Evolutionary conservation across 257 asterid genomes (phyloP).

Genomic region (Mentha longifolia): DNA sequence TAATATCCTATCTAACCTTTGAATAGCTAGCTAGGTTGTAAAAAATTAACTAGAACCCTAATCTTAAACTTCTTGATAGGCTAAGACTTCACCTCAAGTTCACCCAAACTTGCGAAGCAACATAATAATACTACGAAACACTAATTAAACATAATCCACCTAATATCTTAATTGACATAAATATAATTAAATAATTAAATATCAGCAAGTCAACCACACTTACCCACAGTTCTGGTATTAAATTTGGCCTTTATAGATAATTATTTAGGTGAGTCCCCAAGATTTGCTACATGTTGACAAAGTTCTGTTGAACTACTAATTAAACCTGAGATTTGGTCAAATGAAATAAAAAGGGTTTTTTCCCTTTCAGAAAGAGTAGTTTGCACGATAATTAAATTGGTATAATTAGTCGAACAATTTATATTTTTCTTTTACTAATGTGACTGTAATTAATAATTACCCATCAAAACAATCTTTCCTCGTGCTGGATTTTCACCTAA

Average conservation of each 20-base stretch:
- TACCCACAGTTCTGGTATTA: not conserved
- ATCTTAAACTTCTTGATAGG: too few relatives aligned
- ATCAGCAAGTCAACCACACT: constrained; percentile 29
- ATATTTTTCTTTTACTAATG: not conserved
- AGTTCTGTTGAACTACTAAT: constrained; percentile 42
- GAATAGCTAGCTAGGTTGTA: too few relatives aligned
- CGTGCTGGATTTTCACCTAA: constrained; percentile 51
- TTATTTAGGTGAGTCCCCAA: constrained; percentile 17
- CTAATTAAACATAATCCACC: too few relatives aligned
- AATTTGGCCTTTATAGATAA: constrained; percentile 28
- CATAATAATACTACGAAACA: too few relatives aligned
- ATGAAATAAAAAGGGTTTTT: not conserved
- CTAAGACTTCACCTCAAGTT: too few relatives aligned
- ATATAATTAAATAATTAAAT: too few relatives aligned
- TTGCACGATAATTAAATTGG: constrained; percentile 36
- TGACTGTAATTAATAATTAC: constrained; percentile 36
- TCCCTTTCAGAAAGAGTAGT: constrained; percentile 46
- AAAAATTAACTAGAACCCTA: too few relatives aligned
- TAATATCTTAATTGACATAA: too few relatives aligned
- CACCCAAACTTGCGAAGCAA: too few relatives aligned
- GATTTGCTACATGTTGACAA: constrained; percentile 28
- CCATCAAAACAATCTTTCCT: constrained; percentile 29
- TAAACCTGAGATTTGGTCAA: constrained; percentile 35
- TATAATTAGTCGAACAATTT: constrained; percentile 42
- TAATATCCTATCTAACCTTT: too few relatives aligned